Conservation (phyloP, 805 yeast species). For the Lachancea dasiensis region DNA sequence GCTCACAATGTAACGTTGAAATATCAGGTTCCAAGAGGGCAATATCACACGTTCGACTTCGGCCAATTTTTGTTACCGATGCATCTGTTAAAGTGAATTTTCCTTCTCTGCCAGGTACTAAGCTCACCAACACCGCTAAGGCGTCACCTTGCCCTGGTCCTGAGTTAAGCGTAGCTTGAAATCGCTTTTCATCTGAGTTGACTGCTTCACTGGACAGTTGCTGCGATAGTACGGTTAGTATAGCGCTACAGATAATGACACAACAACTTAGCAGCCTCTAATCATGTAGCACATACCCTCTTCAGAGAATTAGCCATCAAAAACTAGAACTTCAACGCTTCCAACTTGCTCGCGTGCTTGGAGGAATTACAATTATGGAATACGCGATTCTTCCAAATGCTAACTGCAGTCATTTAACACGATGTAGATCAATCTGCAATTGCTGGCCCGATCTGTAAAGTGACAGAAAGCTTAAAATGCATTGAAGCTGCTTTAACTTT, state of each 20-base stretch:
- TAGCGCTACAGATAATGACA: neutral
- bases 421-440: conserved; percentile 1
- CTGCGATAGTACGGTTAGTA: conserved; percentile 3
- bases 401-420: conserved; percentile 5
- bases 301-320: conserved; percentile 7
- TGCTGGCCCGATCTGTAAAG: conserved; percentile 20
- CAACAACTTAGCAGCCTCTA: no score
- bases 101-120: conserved; percentile 32
- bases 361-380: no score
- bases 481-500: conserved; percentile 27
- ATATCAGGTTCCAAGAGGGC: conserved; percentile 51
- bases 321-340: no score
- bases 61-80: conserved; percentile 39
- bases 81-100: conserved; percentile 30
- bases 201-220: conserved; percentile 9
- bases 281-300: conserved; percentile 11
- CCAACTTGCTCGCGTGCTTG: no score
- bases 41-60: conserved; percentile 57
- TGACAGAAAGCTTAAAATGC: conserved; percentile 28
- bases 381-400: no score
- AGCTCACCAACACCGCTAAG: conserved; percentile 24
- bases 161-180: conserved; percentile 5
- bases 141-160: conserved; percentile 3
- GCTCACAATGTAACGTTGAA: conserved; percentile 58
- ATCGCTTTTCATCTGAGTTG: conserved; percentile 17